Evolutionary conservation across 352 stramenopile species (phyloP), one percentile per base, ranked within the genome.

Genomic region (Thalassiosira exigua): DNA sequence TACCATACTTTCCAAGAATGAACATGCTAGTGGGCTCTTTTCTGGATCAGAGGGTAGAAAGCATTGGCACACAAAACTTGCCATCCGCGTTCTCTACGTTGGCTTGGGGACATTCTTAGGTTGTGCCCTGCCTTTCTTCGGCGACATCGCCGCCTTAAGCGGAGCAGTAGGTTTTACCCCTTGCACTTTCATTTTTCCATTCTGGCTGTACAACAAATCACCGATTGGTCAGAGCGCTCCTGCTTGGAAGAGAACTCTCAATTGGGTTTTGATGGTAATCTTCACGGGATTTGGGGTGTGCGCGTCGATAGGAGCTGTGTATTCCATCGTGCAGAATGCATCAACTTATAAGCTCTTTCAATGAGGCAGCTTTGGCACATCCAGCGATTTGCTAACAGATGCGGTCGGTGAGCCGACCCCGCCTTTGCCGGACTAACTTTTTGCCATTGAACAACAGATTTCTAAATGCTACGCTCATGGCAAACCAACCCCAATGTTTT

Each of bases 101-200:
- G 22, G 24, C 56, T n/a, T 65, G 7, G 56, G 24, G 24, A 65
- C 56, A 27, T 19, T 65, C 24, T n/a, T 65, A 17, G 56, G 24
- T 7, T 12, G 14, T 12, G 14, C 29, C 11, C 27, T 65, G 14
- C 56, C 56, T 14, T 65, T 65, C 56, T 65, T 65, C 24, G 56
- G 33, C n/a, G 22, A 51, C 24, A 19, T 65, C 56, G 56, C 56
- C 14, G 56, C 24, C 14, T 19, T 65, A 17, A 17, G 7, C 24
- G 56, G 56, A 12, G 56, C 56, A 17, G 46, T 65, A n/a, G 56
- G 56, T 65, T 65, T 65, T 27, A 65, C 56, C 24, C 56, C 56
- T 9, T 59, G 22, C 24, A 65, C 56, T 14, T 65, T 65, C 19
- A 27, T 65, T 9, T 65, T 54, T 19, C 56, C 56, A 22, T 19